Percentiles rank a stretch among this genome's conserved stretches.
phyloP scores from a whole-genome alignment of 257 asterid genomes.

The Pogostemon cablin region DNA sequence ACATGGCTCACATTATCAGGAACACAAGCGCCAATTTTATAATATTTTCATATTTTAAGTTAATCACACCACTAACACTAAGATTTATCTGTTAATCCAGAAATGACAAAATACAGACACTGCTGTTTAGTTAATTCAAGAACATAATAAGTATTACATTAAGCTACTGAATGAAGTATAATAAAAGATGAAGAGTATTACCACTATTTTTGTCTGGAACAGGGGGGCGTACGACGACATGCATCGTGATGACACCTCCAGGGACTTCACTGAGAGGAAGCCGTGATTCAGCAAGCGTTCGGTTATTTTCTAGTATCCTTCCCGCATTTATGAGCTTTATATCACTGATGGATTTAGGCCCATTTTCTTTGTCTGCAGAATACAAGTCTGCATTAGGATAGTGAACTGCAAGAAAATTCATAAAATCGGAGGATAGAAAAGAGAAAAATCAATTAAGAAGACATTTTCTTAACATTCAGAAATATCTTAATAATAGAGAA shows the following conservation, averaged over 20 bases:
- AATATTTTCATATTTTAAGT: no score
- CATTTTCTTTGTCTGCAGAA: slow-evolving; percentile 69
- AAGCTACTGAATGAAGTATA: neutral
- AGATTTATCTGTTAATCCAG: no score
- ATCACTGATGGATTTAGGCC: slow-evolving; percentile 73
- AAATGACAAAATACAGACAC: no score
- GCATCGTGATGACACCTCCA: slow-evolving; percentile 90
- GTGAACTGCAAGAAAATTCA: neutral
- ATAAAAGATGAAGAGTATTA: slow-evolving; percentile 30
- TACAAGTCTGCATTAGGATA: slow-evolving; percentile 27
- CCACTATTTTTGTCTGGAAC: slow-evolving; percentile 67
- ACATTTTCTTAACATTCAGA: slow-evolving; percentile 40
- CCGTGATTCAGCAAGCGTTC: slow-evolving; percentile 75
- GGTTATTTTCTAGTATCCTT: slow-evolving; percentile 81
- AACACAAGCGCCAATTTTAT: no score
- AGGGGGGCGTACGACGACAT: slow-evolving; percentile 80
- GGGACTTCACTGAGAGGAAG: slow-evolving; percentile 83
- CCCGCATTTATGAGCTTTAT: slow-evolving; percentile 87
- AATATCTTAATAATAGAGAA: no score
- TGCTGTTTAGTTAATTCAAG: no score
- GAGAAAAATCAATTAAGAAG: slow-evolving; percentile 22
- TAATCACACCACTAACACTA: no score
- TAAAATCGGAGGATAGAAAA: neutral
- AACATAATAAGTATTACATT: no score
- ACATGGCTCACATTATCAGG: no score